A percentile compares a stretch with the other conserved stretches of the same genome.
phyloP scores from a whole-genome alignment of 306 rosid species.

The Inga leiocalycina region DNA sequence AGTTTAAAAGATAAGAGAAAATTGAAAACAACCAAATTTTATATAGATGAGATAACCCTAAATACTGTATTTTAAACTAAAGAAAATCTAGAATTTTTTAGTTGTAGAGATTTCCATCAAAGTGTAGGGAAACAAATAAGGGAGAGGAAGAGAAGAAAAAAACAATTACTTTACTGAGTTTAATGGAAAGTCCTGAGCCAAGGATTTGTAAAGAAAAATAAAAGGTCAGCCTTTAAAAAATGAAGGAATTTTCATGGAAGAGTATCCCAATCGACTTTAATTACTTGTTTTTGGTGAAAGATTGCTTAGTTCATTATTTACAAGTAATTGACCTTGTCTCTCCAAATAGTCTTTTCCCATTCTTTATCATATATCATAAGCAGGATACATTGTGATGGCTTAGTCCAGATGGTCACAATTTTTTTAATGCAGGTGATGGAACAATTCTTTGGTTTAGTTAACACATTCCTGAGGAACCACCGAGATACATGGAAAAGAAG shows the following conservation, averaged over 20 bases:
- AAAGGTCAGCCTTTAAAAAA: background rate
- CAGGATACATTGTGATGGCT: background rate
- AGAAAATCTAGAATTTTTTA: background rate
- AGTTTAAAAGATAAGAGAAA: background rate
- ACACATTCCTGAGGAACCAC: conserved; percentile 87
- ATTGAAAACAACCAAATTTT: background rate
- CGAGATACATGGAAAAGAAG: conserved; percentile 84
- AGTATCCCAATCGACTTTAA: background rate
- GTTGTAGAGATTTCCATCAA: background rate
- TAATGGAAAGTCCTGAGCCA: background rate
- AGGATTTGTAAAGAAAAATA: background rate
- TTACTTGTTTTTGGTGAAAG: background rate
- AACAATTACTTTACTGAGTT: background rate
- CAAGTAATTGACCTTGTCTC: background rate
- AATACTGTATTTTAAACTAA: background rate
- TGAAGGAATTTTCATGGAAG: background rate
- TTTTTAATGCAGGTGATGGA: conserved; percentile 75
- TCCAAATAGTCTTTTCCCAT: background rate
- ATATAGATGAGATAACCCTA: background rate
- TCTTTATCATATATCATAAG: background rate
- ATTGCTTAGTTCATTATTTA: background rate
- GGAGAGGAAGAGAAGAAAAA: background rate
- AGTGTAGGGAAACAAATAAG: background rate
- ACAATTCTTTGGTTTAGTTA: conserved; percentile 88
- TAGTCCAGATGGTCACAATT: conserved; percentile 19